phyloP scores from a whole-genome alignment of 2,329 filamentous ascomycete genomes.

The Aspergillus fructus region DNA sequence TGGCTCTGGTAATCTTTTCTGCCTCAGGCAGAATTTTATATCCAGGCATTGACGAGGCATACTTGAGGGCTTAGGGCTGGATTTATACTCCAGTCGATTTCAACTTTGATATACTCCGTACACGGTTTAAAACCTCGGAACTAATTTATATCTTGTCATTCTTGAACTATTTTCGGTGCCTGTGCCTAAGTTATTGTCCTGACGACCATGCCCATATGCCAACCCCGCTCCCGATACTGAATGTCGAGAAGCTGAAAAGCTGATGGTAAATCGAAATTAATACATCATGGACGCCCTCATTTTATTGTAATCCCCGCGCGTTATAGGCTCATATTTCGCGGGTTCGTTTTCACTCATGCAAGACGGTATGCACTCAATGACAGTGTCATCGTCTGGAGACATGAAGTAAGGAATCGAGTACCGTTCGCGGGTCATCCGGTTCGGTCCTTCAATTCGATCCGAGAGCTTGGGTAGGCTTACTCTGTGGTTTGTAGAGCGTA shows the following conservation, averaged over 20 bases:
- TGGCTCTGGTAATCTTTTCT: slow-evolving; percentile 8
- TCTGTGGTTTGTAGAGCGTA: slow-evolving; percentile 56
- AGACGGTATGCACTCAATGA: slow-evolving; percentile 54
- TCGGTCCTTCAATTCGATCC: slow-evolving; percentile 38
- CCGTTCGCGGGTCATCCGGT: slow-evolving; percentile 49
- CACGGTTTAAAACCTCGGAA: neutral
- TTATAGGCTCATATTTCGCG: slow-evolving; percentile 54
- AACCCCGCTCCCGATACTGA: neutral
- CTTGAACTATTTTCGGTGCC: neutral
- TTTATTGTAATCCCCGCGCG: slow-evolving; percentile 37
- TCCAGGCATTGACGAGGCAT: neutral
- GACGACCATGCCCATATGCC: neutral
- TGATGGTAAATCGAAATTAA: neutral
- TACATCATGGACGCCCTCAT: slow-evolving; percentile 33
- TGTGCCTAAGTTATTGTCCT: neutral
- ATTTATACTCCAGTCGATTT: neutral
- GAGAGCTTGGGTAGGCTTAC: slow-evolving; percentile 48
- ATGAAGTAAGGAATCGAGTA: slow-evolving; percentile 65
- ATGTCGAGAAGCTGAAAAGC: neutral
- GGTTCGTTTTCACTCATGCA: slow-evolving; percentile 45
- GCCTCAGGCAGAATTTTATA: neutral
- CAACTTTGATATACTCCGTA: neutral
- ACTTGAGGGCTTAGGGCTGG: slow-evolving; percentile 23
- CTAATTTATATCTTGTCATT: neutral
- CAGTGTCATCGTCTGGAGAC: slow-evolving; percentile 48